A percentile compares a stretch with the other conserved stretches of the same genome.
These are phyloP conservation scores for Pseudocercospora eumusae DNA, from an alignment of 2,329 filamentous ascomycete species.

Conservation along the genomic window DNA sequence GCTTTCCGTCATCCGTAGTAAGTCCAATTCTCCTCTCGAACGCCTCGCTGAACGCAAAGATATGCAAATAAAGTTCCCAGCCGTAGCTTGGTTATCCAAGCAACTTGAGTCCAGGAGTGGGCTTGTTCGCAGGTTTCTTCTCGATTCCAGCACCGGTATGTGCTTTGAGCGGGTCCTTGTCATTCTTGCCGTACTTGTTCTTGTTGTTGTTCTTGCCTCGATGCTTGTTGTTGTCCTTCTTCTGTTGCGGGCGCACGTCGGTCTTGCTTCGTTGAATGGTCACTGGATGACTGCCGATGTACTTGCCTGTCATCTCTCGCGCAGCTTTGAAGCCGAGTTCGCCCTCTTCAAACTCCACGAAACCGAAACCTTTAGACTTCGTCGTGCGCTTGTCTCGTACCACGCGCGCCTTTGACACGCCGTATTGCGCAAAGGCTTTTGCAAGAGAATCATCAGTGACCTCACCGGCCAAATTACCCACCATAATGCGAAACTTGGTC, in stretches of 20 bases:
- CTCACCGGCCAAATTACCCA: conserved; percentile 94
- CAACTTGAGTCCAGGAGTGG: conserved; percentile 33
- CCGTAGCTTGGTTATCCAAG: conserved; percentile 27
- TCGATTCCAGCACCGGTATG: conserved; percentile 40
- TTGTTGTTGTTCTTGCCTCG: conserved; percentile 50
- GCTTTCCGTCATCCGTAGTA: background rate
- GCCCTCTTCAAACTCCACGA: conserved; percentile 91
- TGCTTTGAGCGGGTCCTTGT: conserved; percentile 39
- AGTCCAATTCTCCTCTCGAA: conserved; percentile 2
- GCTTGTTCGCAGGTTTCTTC: conserved; percentile 35
- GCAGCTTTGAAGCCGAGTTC: conserved; percentile 96
- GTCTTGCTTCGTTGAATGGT: conserved; percentile 81
- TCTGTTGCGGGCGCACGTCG: conserved; percentile 78
- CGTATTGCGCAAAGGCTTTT: conserved; percentile 92
- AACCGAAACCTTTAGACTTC: conserved; percentile 95
- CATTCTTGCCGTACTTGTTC: conserved; percentile 48
- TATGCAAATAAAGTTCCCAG: background rate
- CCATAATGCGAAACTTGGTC: conserved; percentile 88
- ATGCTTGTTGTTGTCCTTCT: conserved; percentile 47
- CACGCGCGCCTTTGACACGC: conserved; percentile 88
- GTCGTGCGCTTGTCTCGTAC: conserved; percentile 93
- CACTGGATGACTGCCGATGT: conserved; percentile 92
- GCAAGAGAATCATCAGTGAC: conserved; percentile 93
- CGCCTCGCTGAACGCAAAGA: conserved; percentile 18
- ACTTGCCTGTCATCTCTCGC: conserved; percentile 98